Conservation (phyloP, 805 yeast species). For the Candida vaughaniae region DNA sequence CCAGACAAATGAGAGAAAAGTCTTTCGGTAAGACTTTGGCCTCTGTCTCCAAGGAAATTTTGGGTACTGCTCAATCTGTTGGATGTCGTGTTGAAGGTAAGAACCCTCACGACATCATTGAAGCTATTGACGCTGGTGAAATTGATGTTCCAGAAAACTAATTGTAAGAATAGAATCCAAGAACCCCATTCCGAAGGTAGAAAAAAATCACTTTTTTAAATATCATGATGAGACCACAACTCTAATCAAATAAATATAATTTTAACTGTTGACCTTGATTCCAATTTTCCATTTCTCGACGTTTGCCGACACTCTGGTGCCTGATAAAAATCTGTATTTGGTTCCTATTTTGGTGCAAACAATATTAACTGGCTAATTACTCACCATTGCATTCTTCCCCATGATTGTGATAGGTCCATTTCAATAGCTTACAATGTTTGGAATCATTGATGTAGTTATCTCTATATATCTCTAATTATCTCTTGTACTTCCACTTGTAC, state of each 20-base stretch:
- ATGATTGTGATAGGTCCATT: constrained; percentile 66
- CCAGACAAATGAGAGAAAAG: constrained; percentile 96
- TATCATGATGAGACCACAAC: constrained; percentile 12
- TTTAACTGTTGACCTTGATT: constrained; percentile 5
- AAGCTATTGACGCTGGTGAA: constrained; percentile 97
- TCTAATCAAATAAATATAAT: constrained; percentile 5
- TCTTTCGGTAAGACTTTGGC: constrained; percentile 97
- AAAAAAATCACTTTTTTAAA: constrained; percentile 6
- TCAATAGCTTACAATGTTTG: constrained; percentile 56
- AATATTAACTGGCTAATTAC: constrained; percentile 65
- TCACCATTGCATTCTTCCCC: constrained; percentile 55
- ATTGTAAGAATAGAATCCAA: constrained; percentile 35
- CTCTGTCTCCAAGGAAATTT: constrained; percentile 96
- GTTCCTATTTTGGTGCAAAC: constrained; percentile 93
- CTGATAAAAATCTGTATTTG: constrained; percentile 58
- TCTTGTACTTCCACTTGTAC: too few species aligned
- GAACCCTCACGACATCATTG: constrained; percentile 99
- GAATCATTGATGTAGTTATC: too few species aligned
- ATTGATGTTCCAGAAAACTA: constrained; percentile 87
- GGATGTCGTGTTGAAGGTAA: constrained; percentile 99
- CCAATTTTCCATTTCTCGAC: constrained; percentile 11
- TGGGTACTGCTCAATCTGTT: constrained; percentile 99
- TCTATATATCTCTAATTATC: too few species aligned
- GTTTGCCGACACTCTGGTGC: constrained; percentile 96
- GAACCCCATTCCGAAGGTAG: background rate